Evolutionary conservation across 805 yeast species (phyloP).

Genomic region (Torulaspora gathmanii): DNA sequence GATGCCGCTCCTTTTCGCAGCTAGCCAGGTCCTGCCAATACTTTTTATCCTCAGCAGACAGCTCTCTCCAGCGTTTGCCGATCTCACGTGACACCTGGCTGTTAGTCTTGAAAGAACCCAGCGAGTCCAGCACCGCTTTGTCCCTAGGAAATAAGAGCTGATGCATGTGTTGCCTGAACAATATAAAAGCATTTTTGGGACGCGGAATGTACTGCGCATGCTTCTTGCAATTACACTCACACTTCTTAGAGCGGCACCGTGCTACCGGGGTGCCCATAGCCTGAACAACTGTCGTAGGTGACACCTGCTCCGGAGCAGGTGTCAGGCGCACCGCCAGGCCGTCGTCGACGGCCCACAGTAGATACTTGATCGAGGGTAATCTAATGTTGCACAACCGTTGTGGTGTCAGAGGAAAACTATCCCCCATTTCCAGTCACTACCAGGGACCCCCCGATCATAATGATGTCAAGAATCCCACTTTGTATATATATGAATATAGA

Average conservation of each 20-base stretch:
- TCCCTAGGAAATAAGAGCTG: slow-evolving; percentile 41
- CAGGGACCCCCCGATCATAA: no score
- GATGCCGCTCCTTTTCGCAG: slow-evolving; percentile 60
- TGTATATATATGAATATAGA: not conserved
- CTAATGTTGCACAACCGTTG: slow-evolving; percentile 2
- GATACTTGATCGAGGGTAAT: slow-evolving; percentile 9
- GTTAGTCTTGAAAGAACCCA: slow-evolving; percentile 37
- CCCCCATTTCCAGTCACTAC: no score
- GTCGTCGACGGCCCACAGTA: slow-evolving; percentile 2
- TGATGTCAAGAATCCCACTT: not conserved
- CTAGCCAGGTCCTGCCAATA: slow-evolving; percentile 72
- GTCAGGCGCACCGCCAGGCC: not conserved
- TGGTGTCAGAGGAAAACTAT: not conserved
- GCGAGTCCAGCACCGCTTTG: slow-evolving; percentile 17
- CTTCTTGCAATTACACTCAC: slow-evolving; percentile 6
- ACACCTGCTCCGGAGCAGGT: no score
- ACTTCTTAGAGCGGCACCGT: not conserved
- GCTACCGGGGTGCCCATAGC: not conserved
- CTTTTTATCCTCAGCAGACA: slow-evolving; percentile 54
- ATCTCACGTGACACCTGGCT: slow-evolving; percentile 53
- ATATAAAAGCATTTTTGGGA: slow-evolving; percentile 81
- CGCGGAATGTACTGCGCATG: slow-evolving; percentile 41
- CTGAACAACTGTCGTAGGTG: not conserved
- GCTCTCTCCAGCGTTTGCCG: slow-evolving; percentile 41
- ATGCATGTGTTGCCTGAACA: slow-evolving; percentile 82